Base-by-base conservation (phyloP, 345 rosid species). In the Clausena lansium region DNA sequence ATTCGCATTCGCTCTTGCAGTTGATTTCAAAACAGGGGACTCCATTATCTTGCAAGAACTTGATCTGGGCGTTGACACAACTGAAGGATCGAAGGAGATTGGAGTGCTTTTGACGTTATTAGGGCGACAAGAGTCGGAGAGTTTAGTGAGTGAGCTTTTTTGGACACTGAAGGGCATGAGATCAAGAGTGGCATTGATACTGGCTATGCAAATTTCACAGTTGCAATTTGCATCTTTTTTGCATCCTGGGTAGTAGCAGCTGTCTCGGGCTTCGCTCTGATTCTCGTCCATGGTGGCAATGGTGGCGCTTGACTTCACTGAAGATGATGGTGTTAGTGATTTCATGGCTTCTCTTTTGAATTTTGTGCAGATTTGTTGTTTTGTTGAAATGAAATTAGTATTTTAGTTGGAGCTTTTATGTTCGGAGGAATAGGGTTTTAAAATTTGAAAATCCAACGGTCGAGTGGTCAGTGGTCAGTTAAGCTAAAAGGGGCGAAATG, bases 161-260 rank as follows among this genome's bases (percentile, higher is more conserved):
- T 90, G 95, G n/a, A 83, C 77, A 76, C 91, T 96, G 9, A 47
- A 25, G n/a, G 97, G 90, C 92, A 90, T 87, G 79, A 96, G 98
- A 67, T 96, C 99, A 52, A 89, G 93, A 55, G 93, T 96, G 33
- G 98, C 97, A 66, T 85, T 91, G 89, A 96, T 90, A 86, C 97
- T 92, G 20, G 87, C 92, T 41, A 94, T 81, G 86, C 98, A 96
- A 41, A 92, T 91, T 35, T 89, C 85, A 76, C 99, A 96, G 77
- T 74, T 82, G 85, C 98, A 94, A 50, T 92, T 91, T 79, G 97
- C 97, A 47, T 89, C 95, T 84, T 94, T 96, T 47, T 87, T 85
- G 85, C 99, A 92, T 30, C 93, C 90, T 1, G 97, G 99, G 83
- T 80, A 94, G 88, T 96, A 94, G 83, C 90, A 87, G 79, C 89